Conservation (phyloP, 306 rosid genomes). For the Glycine soja region DNA sequence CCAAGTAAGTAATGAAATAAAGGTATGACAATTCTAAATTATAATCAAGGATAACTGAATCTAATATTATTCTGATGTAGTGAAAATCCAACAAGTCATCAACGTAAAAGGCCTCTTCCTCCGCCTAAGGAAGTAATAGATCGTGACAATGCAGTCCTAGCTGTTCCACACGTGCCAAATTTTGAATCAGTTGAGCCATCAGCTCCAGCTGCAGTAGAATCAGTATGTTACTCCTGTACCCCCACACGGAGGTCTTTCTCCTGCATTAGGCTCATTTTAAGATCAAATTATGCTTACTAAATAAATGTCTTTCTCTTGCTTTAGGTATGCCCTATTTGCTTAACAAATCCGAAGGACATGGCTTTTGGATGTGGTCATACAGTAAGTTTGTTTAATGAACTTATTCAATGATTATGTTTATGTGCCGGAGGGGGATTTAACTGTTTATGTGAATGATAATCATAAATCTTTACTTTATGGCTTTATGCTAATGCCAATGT, state of each 20-base stretch:
- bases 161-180: conserved; percentile 49
- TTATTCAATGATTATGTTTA: neutral
- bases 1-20: conserved; percentile 54
- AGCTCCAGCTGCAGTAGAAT: conserved; percentile 58
- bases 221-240: conserved; percentile 52
- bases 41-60: conserved; percentile 26
- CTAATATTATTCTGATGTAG: conserved; percentile 52
- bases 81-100: conserved; percentile 44
- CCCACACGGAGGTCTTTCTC: conserved; percentile 7
- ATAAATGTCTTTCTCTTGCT: conserved; percentile 40
- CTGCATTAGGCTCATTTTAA: conserved; percentile 32
- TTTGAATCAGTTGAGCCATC: conserved; percentile 54
- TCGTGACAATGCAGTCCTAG: conserved; percentile 62
- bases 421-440: conserved; percentile 6
- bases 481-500: neutral
- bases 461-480: neutral
- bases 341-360: conserved; percentile 86
- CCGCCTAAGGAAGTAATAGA: conserved; percentile 74
- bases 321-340: conserved; percentile 84
- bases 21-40: conserved; percentile 7
- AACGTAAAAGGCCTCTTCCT: conserved; percentile 60
- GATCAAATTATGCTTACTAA: conserved; percentile 35
- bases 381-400: conserved; percentile 56
- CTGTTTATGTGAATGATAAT: neutral
- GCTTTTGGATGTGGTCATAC: conserved; percentile 95